Conservation (phyloP, 2,329 filamentous ascomycete genomes). For the Alternaria sp. region DNA sequence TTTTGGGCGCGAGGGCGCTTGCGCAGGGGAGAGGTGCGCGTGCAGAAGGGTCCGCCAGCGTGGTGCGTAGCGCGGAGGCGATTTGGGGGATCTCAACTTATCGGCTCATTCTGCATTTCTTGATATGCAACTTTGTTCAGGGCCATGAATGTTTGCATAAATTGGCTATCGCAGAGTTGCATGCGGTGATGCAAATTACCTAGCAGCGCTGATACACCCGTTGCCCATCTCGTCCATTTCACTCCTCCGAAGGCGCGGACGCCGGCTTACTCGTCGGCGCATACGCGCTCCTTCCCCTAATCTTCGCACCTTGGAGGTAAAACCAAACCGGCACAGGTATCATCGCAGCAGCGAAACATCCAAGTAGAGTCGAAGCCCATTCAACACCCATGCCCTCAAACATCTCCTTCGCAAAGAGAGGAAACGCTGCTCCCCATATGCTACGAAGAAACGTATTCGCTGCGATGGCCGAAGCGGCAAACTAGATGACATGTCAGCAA, state of each 20-base stretch:
- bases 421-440: constrained; percentile 58
- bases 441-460: constrained; percentile 63
- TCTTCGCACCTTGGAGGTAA: constrained; percentile 52
- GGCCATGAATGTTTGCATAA: accelerated
- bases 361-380: constrained; percentile 54
- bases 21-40: not conserved
- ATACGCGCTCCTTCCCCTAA: constrained; percentile 53
- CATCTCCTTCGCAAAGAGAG: constrained; percentile 63
- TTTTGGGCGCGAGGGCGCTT: not conserved
- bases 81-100: not conserved
- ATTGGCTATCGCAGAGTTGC: not conserved
- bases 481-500: constrained; percentile 33
- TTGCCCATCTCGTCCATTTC: not conserved
- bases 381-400: constrained; percentile 60
- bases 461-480: constrained; percentile 61
- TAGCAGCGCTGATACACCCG: not conserved
- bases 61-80: not conserved
- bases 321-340: constrained; percentile 55
- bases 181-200: accelerated
- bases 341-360: constrained; percentile 52
- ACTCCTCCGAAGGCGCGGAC: constrained; percentile 8
- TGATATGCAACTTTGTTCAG: accelerated
- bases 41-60: not conserved
- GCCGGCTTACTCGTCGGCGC: constrained; percentile 45
- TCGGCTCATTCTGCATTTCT: not conserved